Base-by-base conservation (phyloP, 176 grass and related monocot genomes). In the Tillandsia leiboldiana region DNA sequence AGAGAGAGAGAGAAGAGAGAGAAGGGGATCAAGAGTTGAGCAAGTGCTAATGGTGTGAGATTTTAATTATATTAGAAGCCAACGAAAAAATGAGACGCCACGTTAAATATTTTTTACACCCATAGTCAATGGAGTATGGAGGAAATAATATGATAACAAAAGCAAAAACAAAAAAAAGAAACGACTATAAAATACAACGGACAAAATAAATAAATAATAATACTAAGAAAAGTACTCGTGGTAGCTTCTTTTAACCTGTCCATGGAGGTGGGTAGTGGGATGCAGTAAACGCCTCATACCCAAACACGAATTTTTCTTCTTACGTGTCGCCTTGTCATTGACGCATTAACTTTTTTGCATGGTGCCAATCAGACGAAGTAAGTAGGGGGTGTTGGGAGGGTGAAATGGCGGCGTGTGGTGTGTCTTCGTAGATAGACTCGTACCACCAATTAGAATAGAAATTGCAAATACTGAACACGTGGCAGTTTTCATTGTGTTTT, bases 61-160 rank as follows among this genome's bases (percentile, higher is more conserved):
- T 22, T 6, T 59, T 59, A 59, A 1, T 20, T 59, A 59, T 42
- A 33, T 33, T 4, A 0, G 33, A 42, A 42, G 33, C 33, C 33
- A 42, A 42, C 33, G 33, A 42, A 42, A 42, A 42, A 42, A 42
- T 42, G 33, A 6, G 33, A 42, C 33, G 33, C 33, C 33, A 42
- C 33, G 33, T 7, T 42, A 42, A 42, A 42, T 42, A 42, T 42
- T 42, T 42, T 3, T 42, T 42, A 42, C 33, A 42, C 33, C 33
- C 3, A 42, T 42, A 59, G 56, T 59, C 56, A 59, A 59, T 59
- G 56, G 56, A 59, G 56, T 59, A 59, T 22, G 54, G 54, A 59
- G 56, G 56, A n/a, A 59, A 59, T 59, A 59, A 59, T 59, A 59
- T 23, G 56, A 59, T 23, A 59, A 9, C 4, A 59, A 59, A 23